These are phyloP conservation scores for Solanum dulcamara DNA, from an alignment of 257 asterid genomes.

Conservation along the genomic window DNA sequence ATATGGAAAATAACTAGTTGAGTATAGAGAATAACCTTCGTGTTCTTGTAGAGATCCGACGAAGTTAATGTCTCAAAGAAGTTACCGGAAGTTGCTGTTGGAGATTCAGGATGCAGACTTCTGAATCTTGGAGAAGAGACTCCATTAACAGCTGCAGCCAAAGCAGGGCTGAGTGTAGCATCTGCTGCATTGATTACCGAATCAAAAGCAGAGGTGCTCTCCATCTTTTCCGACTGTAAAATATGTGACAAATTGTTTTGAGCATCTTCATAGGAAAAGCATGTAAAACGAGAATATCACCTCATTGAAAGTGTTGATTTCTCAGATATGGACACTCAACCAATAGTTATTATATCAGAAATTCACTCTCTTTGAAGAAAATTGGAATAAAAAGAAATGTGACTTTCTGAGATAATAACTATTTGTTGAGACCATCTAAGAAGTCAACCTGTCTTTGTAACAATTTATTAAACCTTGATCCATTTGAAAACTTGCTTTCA, in stretches of 20 bases:
- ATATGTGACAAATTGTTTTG: neutral
- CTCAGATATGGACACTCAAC: neutral
- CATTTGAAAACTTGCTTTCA: neutral
- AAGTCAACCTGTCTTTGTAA: neutral
- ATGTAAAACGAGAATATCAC: neutral
- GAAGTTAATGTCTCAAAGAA: constrained; percentile 80
- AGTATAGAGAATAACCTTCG: constrained; percentile 41
- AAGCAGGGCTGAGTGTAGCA: constrained; percentile 50
- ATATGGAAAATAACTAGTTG: neutral
- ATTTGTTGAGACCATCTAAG: neutral
- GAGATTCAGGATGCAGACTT: constrained; percentile 83
- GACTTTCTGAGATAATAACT: neutral
- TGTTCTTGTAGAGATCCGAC: constrained; percentile 80
- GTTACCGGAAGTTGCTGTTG: constrained; percentile 71
- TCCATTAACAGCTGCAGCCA: constrained; percentile 69
- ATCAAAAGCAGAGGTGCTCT: constrained; percentile 29
- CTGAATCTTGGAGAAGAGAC: constrained; percentile 82
- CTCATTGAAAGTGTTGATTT: neutral
- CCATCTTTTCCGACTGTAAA: constrained; percentile 83
- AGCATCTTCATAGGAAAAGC: neutral
- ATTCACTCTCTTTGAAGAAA: neutral
- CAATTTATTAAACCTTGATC: neutral
- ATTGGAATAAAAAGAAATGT: neutral
- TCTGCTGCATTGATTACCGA: constrained; percentile 18
- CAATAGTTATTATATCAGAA: too few relatives aligned